Base-by-base conservation (phyloP, 768 basidiomycete species). In the Serendipita vermifera region DNA sequence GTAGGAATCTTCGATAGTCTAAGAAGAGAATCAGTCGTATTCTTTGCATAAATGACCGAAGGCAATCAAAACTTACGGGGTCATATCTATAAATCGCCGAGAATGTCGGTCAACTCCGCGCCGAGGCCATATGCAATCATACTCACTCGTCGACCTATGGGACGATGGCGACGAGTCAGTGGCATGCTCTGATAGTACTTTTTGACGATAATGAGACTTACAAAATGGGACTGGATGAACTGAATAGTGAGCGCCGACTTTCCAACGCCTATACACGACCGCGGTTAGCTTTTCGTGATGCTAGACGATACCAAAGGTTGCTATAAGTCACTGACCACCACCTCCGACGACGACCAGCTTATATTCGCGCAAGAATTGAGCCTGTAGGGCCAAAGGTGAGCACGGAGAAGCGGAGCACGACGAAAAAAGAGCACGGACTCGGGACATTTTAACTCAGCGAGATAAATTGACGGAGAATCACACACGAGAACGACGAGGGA, bases 331-430 rank as follows among this genome's bases (percentile, higher is more conserved):
- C 78, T 65, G 55, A 86, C 92, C 93, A 79, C 93, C 94, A 66
- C 94, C 94, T 48, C 94, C 94, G 59, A 97, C 94, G 60, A 98
- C 94, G 61, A 98, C 94, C 58, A 97, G 82, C 76, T 97, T 97
- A 75, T 98, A 98, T 69, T 98, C 94, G 64, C 93, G 77, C 70
- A 98, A 73, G 75, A 91, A 91, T 67, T 85, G 84, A 60, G 87
- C 85, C 84, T 89, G 58, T 33, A 14, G 33, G 55, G 41, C 20
- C 46, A 29, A 9, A 9, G n/a, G 46, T 29, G 46, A 5, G 22
- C 29, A 9, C 46, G 20, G n/a, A 9, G 46, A 17, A 51, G 46
- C 46, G 46, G 22, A 22, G 22, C 20, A 5, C 46, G 22, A 15
- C 20, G 22, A 9, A 51, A 51, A 15, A 26, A 26, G 39, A 29